Conservation (phyloP, 306 rosid genomes). For the Quercus robur region DNA sequence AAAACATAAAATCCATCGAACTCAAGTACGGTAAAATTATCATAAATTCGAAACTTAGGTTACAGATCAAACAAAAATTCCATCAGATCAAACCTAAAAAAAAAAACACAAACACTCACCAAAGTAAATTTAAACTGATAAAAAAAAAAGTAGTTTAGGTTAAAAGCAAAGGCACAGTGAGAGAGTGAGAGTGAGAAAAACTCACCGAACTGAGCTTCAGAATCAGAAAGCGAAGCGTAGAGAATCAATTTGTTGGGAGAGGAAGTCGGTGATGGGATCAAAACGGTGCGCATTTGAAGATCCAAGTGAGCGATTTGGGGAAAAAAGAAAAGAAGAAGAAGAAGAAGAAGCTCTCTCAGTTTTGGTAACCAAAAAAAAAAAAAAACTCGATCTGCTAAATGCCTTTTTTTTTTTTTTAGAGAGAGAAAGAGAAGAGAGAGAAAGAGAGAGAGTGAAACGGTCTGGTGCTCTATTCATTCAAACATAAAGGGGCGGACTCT, state of each 20-base stretch:
- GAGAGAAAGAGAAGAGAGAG: slow-evolving; percentile 1
- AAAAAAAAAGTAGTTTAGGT: too few species aligned
- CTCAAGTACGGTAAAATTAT: not conserved
- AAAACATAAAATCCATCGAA: not conserved
- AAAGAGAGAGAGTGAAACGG: slow-evolving; percentile 35
- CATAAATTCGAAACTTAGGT: not conserved
- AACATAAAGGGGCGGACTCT: slow-evolving; percentile 69
- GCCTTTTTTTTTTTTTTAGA: not conserved
- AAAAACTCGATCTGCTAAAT: slow-evolving; percentile 26
- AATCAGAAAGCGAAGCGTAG: slow-evolving; percentile 12
- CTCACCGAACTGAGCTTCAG: slow-evolving; percentile 40
- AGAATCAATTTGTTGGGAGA: slow-evolving; percentile 1
- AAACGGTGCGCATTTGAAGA: slow-evolving; percentile 39
- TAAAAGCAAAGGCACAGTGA: not conserved
- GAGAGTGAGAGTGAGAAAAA: not conserved
- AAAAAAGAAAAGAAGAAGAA: slow-evolving; percentile 2
- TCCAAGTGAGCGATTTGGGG: slow-evolving; percentile 20
- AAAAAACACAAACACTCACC: not conserved
- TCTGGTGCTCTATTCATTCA: slow-evolving; percentile 73
- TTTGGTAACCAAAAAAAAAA: too few species aligned
- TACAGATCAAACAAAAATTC: slow-evolving; percentile 2
- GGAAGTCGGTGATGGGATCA: slow-evolving; percentile 3
- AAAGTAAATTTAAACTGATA: not conserved
- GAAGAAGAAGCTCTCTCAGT: not conserved
- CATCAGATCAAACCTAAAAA: not conserved